These are phyloP conservation scores for Flaveria bidentis DNA, from an alignment of 129 eudicot genomes.

Conservation along the genomic window DNA sequence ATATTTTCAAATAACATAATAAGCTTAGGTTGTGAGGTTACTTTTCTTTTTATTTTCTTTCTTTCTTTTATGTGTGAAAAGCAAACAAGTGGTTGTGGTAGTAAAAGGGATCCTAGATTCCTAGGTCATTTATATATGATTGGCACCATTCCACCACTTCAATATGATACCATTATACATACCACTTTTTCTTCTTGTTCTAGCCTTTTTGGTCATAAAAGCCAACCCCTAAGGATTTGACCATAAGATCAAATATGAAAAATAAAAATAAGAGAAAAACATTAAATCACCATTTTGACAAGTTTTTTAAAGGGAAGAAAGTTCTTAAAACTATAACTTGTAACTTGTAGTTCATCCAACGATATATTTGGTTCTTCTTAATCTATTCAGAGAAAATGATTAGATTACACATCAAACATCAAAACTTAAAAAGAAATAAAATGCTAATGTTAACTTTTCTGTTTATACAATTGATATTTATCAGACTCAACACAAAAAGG, in stretches of 20 bases:
- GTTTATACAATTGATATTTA: too few relatives aligned
- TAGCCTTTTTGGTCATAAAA: slow-evolving; percentile 40
- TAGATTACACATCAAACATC: too few relatives aligned
- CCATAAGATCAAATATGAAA: slow-evolving; percentile 24
- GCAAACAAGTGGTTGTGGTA: slow-evolving; percentile 36
- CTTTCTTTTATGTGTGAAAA: slow-evolving; percentile 28
- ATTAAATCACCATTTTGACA: background rate
- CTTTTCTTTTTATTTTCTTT: slow-evolving; percentile 13
- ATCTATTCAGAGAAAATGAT: too few relatives aligned
- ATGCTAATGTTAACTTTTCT: too few relatives aligned
- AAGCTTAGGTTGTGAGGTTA: slow-evolving; percentile 5
- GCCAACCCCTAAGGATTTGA: slow-evolving; percentile 35
- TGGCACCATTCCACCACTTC: slow-evolving; percentile 36
- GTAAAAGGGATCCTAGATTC: slow-evolving; percentile 42
- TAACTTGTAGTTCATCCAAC: too few relatives aligned
- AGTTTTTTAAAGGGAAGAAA: background rate
- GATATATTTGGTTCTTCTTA: too few relatives aligned
- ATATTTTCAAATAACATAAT: background rate
- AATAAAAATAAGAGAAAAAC: background rate
- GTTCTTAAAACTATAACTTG: too few relatives aligned
- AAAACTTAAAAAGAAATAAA: too few relatives aligned
- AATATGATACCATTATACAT: slow-evolving; percentile 23
- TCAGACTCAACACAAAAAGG: too few relatives aligned
- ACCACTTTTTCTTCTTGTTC: slow-evolving; percentile 22
- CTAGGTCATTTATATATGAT: slow-evolving; percentile 38